phyloP scores from a whole-genome alignment of 2,329 filamentous ascomycete genomes.

The Sporothrix protearum region DNA sequence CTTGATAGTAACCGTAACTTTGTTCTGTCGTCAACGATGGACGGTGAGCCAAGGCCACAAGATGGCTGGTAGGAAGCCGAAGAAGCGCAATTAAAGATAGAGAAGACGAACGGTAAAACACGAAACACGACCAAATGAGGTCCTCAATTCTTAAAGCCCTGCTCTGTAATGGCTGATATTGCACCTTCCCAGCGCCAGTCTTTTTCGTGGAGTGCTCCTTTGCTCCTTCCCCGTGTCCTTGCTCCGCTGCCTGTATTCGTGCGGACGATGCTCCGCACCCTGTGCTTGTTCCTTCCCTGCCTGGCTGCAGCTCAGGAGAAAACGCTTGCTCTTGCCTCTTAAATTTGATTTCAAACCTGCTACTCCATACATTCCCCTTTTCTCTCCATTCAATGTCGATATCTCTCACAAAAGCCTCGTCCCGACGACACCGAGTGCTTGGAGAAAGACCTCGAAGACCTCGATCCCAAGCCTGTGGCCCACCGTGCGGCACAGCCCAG shows the following conservation, averaged over 20 bases:
- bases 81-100: not conserved
- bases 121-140: not conserved
- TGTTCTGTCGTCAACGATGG: not conserved
- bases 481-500: slow-evolving; percentile 2
- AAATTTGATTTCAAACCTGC: not conserved
- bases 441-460: not conserved
- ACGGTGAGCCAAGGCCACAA: not conserved
- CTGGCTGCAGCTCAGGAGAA: not conserved
- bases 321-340: not conserved
- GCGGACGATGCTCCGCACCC: not conserved
- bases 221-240: slow-evolving; percentile 9
- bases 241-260: not conserved
- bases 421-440: not conserved
- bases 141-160: not conserved
- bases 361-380: not conserved
- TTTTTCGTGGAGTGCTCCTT: not conserved
- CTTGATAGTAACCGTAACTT: not conserved
- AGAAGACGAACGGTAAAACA: not conserved
- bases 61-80: slow-evolving; percentile 3
- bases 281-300: not conserved
- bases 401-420: too few species aligned
- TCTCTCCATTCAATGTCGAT: not conserved
- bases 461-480: slow-evolving; percentile 1
- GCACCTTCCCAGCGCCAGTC: not conserved
- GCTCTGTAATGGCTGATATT: not conserved